Base-by-base conservation (phyloP, 208 protist species). In the Novymonas esmeraldas region DNA sequence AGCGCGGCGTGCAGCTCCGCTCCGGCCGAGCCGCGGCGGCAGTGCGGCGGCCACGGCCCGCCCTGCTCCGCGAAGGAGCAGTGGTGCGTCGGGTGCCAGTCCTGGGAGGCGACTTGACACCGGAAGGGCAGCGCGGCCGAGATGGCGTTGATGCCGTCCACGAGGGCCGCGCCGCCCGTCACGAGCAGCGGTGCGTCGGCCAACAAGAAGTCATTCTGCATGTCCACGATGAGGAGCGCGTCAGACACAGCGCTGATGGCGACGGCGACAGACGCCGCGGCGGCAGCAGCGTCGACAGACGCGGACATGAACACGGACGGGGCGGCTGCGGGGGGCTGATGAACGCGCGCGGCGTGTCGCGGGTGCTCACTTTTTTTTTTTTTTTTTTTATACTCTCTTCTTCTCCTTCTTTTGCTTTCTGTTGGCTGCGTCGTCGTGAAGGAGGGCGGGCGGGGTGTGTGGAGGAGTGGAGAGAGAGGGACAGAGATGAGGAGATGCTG, bases 161-260 rank as follows among this genome's bases (percentile, higher is more conserved):
- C 34, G 3, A 87, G 57, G 3, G 73, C 46, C 11, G 20, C 50
- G 22, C 66, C 82, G n/a, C 59, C 70, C 0, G 60, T 42, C 2
- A 91, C 81, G 31, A 59, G 65, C 16, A 93, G 76, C n/a, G 84
- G 46, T 0, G 79, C 88, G 20, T 46, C 69, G 4, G 84, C 46
- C 4, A 54, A 11, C 34, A 87, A 71, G 69, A 94, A 92, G 67
- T 92, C 85, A 33, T 83, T 85, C 41, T 94, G 85, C 74, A 93
- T 71, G 64, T 93, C 87, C 2, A 86, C 81, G 18, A 89, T 72
- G 54, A 89, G 57, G 3, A 92, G 71, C 3, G 74, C 85, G 58
- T 93, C 87, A 20, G 59, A 76, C 6, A 20, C 29, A 5, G 50
- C 20, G 38, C 39, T 54, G 38, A 75, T 38, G 2, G 29, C 26